These are phyloP conservation scores for Phylloporus sp. DNA, from an alignment of 768 basidiomycete species.

Conservation along the genomic window DNA sequence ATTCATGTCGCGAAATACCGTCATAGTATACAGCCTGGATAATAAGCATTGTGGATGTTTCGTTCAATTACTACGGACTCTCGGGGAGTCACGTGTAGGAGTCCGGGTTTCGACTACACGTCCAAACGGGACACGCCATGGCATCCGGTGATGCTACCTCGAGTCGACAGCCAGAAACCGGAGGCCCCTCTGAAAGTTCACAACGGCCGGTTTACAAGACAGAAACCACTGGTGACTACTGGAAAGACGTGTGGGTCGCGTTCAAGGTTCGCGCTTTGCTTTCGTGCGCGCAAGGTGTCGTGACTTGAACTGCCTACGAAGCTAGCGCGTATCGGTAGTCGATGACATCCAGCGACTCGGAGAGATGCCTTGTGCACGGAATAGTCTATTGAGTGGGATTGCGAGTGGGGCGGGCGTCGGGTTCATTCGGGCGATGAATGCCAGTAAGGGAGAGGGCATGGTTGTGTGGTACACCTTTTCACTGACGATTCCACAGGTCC, in stretches of 20 bases:
- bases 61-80: too few relatives aligned
- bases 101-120: background rate
- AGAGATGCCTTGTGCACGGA: conserved; percentile 74
- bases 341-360: conserved; percentile 58
- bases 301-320: conserved; percentile 23
- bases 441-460: conserved; percentile 42
- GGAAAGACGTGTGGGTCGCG: conserved; percentile 28
- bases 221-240: conserved; percentile 30
- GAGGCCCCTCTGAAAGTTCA: conserved; percentile 6
- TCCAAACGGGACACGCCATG: conserved; percentile 8
- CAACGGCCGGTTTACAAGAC: conserved; percentile 26
- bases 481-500: conserved; percentile 34
- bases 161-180: conserved; percentile 1
- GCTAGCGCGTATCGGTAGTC: conserved; percentile 42
- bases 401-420: conserved; percentile 77
- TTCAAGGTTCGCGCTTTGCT: conserved; percentile 25
- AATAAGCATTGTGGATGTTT: background rate
- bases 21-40: background rate
- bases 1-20: background rate
- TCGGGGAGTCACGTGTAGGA: conserved; percentile 5
- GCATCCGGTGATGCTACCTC: background rate
- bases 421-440: conserved; percentile 60
- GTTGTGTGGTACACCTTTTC: conserved; percentile 1
- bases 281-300: background rate
- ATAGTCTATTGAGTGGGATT: conserved; percentile 70